A percentile compares a stretch with the other conserved stretches of the same genome.
Evolutionary conservation across 225 moss, liverwort and hornwort species (phyloP).

Genomic region (Pseudoscleropodium purum): DNA sequence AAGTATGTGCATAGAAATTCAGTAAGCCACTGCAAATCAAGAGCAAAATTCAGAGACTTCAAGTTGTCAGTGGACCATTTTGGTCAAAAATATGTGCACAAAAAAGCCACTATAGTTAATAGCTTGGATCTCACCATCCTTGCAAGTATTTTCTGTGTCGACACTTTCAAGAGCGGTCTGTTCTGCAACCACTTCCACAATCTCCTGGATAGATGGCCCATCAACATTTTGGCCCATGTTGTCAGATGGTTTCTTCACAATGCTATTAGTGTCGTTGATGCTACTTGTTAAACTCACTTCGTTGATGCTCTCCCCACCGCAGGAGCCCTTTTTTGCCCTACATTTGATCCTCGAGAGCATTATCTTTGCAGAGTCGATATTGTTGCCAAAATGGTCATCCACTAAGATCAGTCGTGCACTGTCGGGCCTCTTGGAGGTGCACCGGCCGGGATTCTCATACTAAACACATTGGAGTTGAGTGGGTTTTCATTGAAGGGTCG

Average conservation of each 20-base stretch:
- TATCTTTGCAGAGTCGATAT: neutral
- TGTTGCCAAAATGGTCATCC: neutral
- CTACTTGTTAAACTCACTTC: neutral
- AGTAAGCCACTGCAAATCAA: slow-evolving; percentile 3
- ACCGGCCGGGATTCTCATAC: neutral
- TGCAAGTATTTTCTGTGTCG: neutral
- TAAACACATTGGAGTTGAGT: neutral
- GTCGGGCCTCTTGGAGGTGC: slow-evolving; percentile 1
- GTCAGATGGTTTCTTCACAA: neutral
- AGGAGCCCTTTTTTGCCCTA: neutral
- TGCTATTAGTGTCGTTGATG: neutral
- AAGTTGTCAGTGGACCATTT: neutral
- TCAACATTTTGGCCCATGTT: neutral
- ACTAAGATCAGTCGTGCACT: slow-evolving; percentile 24
- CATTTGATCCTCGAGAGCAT: slow-evolving; percentile 26
- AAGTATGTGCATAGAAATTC: neutral
- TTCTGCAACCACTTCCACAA: neutral
- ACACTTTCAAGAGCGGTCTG: neutral
- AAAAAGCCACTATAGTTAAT: neutral
- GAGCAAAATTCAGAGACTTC: neutral
- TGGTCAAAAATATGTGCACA: neutral
- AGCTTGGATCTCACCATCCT: slow-evolving; percentile 7
- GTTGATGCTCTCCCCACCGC: neutral
- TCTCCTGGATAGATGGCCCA: neutral
- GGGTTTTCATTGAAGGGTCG: neutral